These are phyloP conservation scores for Pyronema omphalodes DNA, from an alignment of 495 filamentous ascomycete species.

Conservation along the genomic window DNA sequence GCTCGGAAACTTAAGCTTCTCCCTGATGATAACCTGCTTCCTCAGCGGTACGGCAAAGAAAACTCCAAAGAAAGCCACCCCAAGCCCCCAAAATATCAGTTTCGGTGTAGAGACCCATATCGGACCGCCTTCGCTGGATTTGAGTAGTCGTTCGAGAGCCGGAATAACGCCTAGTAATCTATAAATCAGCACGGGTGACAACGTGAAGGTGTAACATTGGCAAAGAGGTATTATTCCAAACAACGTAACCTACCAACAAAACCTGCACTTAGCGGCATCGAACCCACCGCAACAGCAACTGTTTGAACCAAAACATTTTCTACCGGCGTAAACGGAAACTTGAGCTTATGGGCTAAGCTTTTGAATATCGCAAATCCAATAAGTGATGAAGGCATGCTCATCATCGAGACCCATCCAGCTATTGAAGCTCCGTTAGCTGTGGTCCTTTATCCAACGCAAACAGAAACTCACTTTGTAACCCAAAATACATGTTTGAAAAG, in stretches of 20 bases:
- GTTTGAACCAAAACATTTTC: constrained; percentile 95
- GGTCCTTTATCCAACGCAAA: not conserved
- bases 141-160: constrained; percentile 72
- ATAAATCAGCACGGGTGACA: not conserved
- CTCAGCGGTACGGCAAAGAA: constrained; percentile 81
- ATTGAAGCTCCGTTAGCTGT: constrained; percentile 1
- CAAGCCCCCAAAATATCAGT: constrained; percentile 72
- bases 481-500: constrained; percentile 96
- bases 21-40: constrained; percentile 76
- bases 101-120: constrained; percentile 52
- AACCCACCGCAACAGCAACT: constrained; percentile 84
- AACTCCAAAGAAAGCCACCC: constrained; percentile 86
- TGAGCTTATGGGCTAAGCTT: constrained; percentile 46
- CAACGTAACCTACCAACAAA: constrained; percentile 43
- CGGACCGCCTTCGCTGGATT: constrained; percentile 55
- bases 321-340: constrained; percentile 71
- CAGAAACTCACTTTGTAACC: constrained; percentile 47
- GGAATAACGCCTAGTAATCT: constrained; percentile 39
- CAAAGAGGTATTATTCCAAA: no score
- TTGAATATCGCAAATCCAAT: constrained; percentile 97
- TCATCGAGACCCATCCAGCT: constrained; percentile 66
- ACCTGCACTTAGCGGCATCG: constrained; percentile 90
- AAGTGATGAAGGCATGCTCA: constrained; percentile 84
- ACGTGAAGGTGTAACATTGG: no score
- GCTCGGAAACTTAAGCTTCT: constrained; percentile 83